phyloP scores from a whole-genome alignment of 2,329 filamentous ascomycete species.

The Tolypocladium amazonense region DNA sequence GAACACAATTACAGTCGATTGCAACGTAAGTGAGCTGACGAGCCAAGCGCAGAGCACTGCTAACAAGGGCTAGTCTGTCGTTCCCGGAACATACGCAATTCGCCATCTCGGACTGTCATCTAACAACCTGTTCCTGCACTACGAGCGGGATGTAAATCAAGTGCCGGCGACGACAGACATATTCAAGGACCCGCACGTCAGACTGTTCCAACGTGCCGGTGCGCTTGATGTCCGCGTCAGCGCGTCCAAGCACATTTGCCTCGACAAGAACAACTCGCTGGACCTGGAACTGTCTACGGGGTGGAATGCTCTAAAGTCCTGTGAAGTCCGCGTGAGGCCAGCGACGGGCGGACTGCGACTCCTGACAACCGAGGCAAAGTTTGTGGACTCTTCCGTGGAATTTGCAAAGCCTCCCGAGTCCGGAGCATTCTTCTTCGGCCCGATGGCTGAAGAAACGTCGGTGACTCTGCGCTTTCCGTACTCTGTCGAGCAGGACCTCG shows the following conservation, averaged over 20 bases:
- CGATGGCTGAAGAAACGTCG: slow-evolving; percentile 31
- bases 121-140: slow-evolving; percentile 53
- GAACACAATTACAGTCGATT: slow-evolving; percentile 26
- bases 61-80: slow-evolving; percentile 39
- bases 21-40: slow-evolving; percentile 18
- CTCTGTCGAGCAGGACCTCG: slow-evolving; percentile 67
- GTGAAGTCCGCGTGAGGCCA: slow-evolving; percentile 51
- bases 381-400: slow-evolving; percentile 30
- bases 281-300: slow-evolving; percentile 65
- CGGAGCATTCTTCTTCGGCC: slow-evolving; percentile 39
- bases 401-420: slow-evolving; percentile 41
- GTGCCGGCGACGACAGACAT: slow-evolving; percentile 36
- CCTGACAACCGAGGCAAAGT: slow-evolving; percentile 46
- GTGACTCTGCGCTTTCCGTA: slow-evolving; percentile 66
- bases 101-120: slow-evolving; percentile 58
- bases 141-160: slow-evolving; percentile 49
- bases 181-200: slow-evolving; percentile 49
- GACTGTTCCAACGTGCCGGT: slow-evolving; percentile 61
- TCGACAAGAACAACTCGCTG: slow-evolving; percentile 69
- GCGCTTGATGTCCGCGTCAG: slow-evolving; percentile 59
- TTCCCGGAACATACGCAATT: slow-evolving; percentile 65
- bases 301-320: slow-evolving; percentile 56
- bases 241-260: slow-evolving; percentile 60
- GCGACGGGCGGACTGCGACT: slow-evolving; percentile 57
- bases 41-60: neutral